Conservation (phyloP, 176 grass and related monocot species). For the Musa schizocarpa region DNA sequence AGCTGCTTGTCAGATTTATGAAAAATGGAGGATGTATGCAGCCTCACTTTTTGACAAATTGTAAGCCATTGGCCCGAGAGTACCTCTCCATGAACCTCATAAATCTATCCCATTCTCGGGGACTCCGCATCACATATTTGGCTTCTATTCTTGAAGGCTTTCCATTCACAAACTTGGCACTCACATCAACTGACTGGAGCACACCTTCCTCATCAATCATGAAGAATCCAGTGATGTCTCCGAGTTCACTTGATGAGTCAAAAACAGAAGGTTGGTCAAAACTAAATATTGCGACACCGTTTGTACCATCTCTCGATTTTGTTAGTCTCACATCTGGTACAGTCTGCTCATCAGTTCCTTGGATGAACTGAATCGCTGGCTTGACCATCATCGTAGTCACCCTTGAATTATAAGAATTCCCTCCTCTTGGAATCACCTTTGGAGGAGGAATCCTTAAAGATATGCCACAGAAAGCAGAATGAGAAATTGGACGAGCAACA, state of each 20-base stretch:
- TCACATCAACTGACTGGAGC: conserved; percentile 75
- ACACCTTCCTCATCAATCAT: conserved; percentile 81
- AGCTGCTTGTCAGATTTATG: background rate
- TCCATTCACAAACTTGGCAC: conserved; percentile 84
- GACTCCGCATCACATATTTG: conserved; percentile 64
- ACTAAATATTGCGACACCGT: conserved; percentile 65
- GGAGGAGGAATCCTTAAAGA: conserved; percentile 32
- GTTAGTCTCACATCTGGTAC: conserved; percentile 82
- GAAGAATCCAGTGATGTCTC: conserved; percentile 83
- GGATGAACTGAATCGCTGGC: conserved; percentile 87
- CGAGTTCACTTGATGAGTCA: conserved; percentile 76
- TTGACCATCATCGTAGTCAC: conserved; percentile 45
- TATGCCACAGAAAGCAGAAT: conserved; percentile 36
- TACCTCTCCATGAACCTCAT: conserved; percentile 96
- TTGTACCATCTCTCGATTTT: conserved; percentile 78
- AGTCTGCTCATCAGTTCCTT: conserved; percentile 86
- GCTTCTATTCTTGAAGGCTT: conserved; percentile 63
- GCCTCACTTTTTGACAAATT: conserved; percentile 71
- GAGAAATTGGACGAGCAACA: conserved; percentile 24
- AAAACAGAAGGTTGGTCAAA: conserved; percentile 86
- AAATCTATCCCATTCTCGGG: conserved; percentile 76
- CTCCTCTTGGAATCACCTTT: background rate
- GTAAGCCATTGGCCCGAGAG: conserved; percentile 69
- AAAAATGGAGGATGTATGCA: background rate
- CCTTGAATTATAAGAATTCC: background rate